phyloP scores from a whole-genome alignment of 2,329 filamentous ascomycete genomes.

The Colletotrichum falcatum region DNA sequence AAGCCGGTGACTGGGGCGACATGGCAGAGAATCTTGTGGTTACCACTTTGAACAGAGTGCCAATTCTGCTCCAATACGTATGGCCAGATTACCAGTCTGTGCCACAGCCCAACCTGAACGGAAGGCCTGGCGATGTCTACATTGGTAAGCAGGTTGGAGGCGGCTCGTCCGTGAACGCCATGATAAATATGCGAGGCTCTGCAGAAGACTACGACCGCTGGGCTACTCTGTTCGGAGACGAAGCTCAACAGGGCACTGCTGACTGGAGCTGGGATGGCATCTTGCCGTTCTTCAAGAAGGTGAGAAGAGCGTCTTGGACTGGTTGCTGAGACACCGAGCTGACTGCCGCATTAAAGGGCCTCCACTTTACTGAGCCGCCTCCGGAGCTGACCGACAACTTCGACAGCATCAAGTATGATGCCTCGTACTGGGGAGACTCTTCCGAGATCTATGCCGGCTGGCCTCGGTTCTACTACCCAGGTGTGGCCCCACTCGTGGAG shows the following conservation, averaged over 20 bases:
- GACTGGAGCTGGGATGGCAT: constrained; percentile 53
- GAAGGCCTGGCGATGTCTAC: constrained; percentile 21
- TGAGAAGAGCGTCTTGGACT: constrained; percentile 24
- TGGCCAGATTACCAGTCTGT: constrained; percentile 28
- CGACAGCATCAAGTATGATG: constrained; percentile 47
- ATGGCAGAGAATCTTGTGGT: constrained; percentile 27
- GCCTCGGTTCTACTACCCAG: constrained; percentile 55
- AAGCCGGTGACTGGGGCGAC: constrained; percentile 35
- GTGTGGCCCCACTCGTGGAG: constrained; percentile 48
- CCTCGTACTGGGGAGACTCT: constrained; percentile 52
- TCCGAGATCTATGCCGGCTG: constrained; percentile 53
- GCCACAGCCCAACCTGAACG: constrained; percentile 28
- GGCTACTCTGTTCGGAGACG: constrained; percentile 55
- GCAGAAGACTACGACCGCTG: constrained; percentile 46
- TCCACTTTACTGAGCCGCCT: constrained; percentile 37
- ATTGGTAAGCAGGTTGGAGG: constrained; percentile 36
- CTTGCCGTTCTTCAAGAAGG: constrained; percentile 59
- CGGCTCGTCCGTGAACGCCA: constrained; percentile 40
- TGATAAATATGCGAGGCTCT: constrained; percentile 40
- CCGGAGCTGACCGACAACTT: constrained; percentile 44
- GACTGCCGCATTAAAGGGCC: constrained; percentile 9
- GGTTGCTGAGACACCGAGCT: background rate
- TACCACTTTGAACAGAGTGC: background rate
- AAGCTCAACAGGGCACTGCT: constrained; percentile 39
- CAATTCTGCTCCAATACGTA: background rate